Base-by-base conservation (phyloP, 129 eudicot genomes). In the Centaurea solstitialis region DNA sequence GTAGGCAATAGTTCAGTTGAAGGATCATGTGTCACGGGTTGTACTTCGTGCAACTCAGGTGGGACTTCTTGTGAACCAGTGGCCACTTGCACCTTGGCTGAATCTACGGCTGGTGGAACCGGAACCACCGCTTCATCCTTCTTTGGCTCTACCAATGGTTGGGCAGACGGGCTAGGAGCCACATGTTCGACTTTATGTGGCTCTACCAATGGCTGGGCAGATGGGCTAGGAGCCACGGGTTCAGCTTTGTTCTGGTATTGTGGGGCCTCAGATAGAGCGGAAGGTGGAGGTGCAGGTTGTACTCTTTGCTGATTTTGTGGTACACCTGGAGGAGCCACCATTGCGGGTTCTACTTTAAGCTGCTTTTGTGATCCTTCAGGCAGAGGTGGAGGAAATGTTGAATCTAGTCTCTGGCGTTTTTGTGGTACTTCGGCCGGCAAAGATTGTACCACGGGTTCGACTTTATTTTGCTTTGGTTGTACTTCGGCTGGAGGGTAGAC, bases 401-500 rank as follows among this genome's bases (percentile, higher is more conserved):
- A 64, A 21, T 64, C 68, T 64, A 64, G 30, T 20, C 17, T 64
- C 15, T 64, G 68, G 68, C 68, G 68, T 13, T 64, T 64, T 64
- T 64, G 68, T 64, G 68, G 68, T 64, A 64, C 30, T 64, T 64
- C 30, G 13, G 28, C 68, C 21, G 35, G 74, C 22, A 57, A 77
- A 43, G 75, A 66, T 26, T 23, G 39, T 9, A 61, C 81, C 57
- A 40, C 39, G 5, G 65, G 65, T 6, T 57, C 65, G 35, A 45
- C 85, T 75, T 75, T 81, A 45, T 43, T 75, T 64, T 79, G 92
- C 80, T 89, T 88, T 73, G 74, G 88, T 76, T 78, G 80, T 64
- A 75, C 72, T 73, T 82, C 92, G 15, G 82, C 87, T 18, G 94
- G 85, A 82, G 90, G 90, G 79, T 84, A 80, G 53, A 81, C 91